A percentile compares a stretch with the other conserved stretches of the same genome.
Conservation (phyloP, 2,329 filamentous ascomycete species). For the Dothistroma septosporum region DNA sequence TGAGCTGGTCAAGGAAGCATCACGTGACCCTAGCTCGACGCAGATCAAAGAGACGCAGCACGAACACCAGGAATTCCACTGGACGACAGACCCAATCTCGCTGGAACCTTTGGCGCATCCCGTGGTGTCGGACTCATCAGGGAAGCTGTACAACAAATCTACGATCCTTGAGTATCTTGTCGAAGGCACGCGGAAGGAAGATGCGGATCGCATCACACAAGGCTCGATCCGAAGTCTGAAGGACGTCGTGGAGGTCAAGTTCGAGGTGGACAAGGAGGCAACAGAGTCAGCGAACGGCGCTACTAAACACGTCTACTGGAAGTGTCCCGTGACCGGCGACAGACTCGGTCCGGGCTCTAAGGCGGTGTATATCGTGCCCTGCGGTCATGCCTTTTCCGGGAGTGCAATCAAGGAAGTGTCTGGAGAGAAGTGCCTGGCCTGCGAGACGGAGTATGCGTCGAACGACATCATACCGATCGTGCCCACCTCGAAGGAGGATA, state of each 20-base stretch:
- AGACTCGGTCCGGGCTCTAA: conserved; percentile 74
- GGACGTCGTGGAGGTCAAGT: conserved; percentile 83
- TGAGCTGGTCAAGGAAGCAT: conserved; percentile 92
- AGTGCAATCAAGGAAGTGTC: conserved; percentile 65
- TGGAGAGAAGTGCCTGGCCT: conserved; percentile 59
- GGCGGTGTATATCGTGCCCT: conserved; percentile 86
- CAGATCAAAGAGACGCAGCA: conserved; percentile 84
- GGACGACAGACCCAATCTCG: conserved; percentile 84
- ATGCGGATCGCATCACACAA: conserved; percentile 59
- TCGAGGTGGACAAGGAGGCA: conserved; percentile 53
- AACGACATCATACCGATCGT: conserved; percentile 82
- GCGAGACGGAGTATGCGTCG: conserved; percentile 66
- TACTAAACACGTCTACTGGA: conserved; percentile 55
- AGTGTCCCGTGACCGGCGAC: conserved; percentile 85
- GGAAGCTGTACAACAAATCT: conserved; percentile 92
- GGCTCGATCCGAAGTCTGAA: conserved; percentile 71
- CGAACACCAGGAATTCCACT: conserved; percentile 80
- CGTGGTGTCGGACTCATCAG: conserved; percentile 78
- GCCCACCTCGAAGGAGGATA: conserved; percentile 65
- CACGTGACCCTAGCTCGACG: conserved; percentile 72
- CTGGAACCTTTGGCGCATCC: conserved; percentile 68
- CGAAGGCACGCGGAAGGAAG: conserved; percentile 49
- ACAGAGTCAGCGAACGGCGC: conserved; percentile 39
- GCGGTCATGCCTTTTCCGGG: conserved; percentile 90
- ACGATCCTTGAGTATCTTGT: conserved; percentile 69